Conservation (phyloP, 1,139 yeast genomes). For the Nakaseomyces bracarensis region DNA sequence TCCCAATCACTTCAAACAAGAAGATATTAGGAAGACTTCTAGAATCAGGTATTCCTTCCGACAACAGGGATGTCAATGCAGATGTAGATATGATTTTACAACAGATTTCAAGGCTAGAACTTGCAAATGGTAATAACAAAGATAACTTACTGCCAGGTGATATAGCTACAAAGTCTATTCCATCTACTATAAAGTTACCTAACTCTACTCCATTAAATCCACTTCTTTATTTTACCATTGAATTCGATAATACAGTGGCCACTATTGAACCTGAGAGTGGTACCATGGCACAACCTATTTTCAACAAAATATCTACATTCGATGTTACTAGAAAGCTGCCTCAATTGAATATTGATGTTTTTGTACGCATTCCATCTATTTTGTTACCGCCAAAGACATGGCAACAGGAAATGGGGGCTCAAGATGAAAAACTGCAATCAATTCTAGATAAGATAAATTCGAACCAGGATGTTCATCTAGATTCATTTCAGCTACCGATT, state of each 20-base stretch:
- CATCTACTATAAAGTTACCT: slow-evolving; percentile 59
- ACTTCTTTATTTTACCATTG: slow-evolving; percentile 57
- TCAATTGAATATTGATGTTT: slow-evolving; percentile 56
- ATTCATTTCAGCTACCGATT: slow-evolving; percentile 29
- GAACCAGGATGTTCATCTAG: slow-evolving; percentile 36
- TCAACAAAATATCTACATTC: slow-evolving; percentile 83
- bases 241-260: slow-evolving; percentile 71
- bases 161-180: slow-evolving; percentile 38
- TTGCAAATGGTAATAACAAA: slow-evolving; percentile 18
- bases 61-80: slow-evolving; percentile 9
- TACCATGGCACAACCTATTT: slow-evolving; percentile 50
- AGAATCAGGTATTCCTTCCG: slow-evolving; percentile 20
- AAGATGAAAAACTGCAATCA: slow-evolving; percentile 28
- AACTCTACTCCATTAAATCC: slow-evolving; percentile 41
- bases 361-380: slow-evolving; percentile 64
- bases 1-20: slow-evolving; percentile 26
- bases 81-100: slow-evolving; percentile 21
- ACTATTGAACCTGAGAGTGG: slow-evolving; percentile 73
- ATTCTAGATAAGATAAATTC: slow-evolving; percentile 30
- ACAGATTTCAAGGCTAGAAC: slow-evolving; percentile 18
- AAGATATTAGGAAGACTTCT: slow-evolving; percentile 23
- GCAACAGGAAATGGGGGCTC: slow-evolving; percentile 24
- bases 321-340: slow-evolving; percentile 65
- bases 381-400: slow-evolving; percentile 42
- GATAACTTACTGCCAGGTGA: slow-evolving; percentile 25